Evolutionary conservation across 352 stramenopile species (phyloP).

Genomic region (Blastocystis hominis): DNA sequence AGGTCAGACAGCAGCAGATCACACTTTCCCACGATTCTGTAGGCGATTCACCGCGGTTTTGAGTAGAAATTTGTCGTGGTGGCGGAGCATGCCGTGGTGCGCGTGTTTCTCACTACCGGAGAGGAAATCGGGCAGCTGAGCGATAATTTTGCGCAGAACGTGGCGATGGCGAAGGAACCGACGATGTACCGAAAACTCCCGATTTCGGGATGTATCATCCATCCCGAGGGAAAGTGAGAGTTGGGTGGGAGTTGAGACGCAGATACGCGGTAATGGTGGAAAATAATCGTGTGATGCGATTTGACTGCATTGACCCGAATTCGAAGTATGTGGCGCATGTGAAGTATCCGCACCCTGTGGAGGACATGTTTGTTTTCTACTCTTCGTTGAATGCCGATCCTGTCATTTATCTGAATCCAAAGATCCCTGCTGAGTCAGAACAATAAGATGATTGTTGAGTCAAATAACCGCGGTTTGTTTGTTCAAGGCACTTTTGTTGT

Average conservation of each 20-base stretch:
- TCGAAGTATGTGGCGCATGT: constrained; percentile 5
- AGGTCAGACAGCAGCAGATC: not conserved
- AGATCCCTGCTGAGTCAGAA: not conserved
- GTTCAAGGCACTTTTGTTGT: not conserved
- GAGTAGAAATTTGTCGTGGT: not conserved
- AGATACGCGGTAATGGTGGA: constrained; percentile 24
- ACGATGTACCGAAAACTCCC: not conserved
- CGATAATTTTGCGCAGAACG: not conserved
- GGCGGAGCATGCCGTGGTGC: not conserved
- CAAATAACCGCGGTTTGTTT: not conserved
- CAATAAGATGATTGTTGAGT: not conserved
- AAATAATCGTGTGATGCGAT: constrained; percentile 29
- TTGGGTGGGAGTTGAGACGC: not conserved
- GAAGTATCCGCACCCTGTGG: constrained; percentile 28
- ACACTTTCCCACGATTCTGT: not conserved
- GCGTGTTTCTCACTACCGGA: not conserved
- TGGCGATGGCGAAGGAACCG: not conserved
- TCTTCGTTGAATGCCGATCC: constrained; percentile 18
- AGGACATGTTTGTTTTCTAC: constrained; percentile 55
- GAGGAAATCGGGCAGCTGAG: not conserved
- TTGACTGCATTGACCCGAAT: not conserved
- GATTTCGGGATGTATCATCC: not conserved
- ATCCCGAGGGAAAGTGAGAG: constrained; percentile 12
- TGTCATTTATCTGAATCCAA: constrained; percentile 27
- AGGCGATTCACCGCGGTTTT: not conserved